Percentiles rank a stretch among this genome's conserved stretches.
Conservation (phyloP, 176 grass and related monocot species). For the Oropetium thomaeum region DNA sequence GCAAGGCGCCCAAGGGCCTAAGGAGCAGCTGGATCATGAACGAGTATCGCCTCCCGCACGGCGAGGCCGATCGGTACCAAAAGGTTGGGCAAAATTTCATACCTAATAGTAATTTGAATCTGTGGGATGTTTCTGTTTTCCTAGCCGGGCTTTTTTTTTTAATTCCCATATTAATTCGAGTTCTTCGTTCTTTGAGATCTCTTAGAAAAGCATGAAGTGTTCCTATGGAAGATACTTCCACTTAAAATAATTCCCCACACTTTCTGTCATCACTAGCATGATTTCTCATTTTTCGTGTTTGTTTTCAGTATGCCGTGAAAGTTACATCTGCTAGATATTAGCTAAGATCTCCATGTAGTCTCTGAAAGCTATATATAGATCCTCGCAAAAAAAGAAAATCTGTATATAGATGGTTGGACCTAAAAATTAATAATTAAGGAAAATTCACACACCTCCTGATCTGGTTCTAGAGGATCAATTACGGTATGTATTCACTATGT, state of each 20-base stretch:
- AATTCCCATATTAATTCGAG: neutral
- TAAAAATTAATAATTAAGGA: no score
- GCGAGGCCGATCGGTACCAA: slow-evolving; percentile 62
- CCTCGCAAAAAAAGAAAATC: no score
- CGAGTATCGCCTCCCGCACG: slow-evolving; percentile 81
- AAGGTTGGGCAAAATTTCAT: slow-evolving; percentile 42
- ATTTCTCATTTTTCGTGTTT: neutral
- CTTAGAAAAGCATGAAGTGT: slow-evolving; percentile 23
- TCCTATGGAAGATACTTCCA: neutral
- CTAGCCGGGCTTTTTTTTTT: neutral
- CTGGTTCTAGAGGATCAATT: no score
- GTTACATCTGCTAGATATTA: slow-evolving; percentile 9
- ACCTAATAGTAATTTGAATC: neutral
- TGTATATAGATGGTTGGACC: neutral
- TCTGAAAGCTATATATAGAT: no score
- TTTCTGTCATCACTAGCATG: slow-evolving; percentile 3
- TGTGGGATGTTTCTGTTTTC: neutral
- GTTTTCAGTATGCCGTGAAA: neutral
- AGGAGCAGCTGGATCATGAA: slow-evolving; percentile 99
- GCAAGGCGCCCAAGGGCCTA: slow-evolving; percentile 90
- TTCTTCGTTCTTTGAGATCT: neutral
- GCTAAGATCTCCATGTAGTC: neutral
- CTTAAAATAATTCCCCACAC: slow-evolving; percentile 14
- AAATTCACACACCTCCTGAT: no score
- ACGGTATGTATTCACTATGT: neutral